Evolutionary conservation across 1,284 basidiomycete genomes (phyloP).

Genomic region (Malassezia vespertilionis): DNA sequence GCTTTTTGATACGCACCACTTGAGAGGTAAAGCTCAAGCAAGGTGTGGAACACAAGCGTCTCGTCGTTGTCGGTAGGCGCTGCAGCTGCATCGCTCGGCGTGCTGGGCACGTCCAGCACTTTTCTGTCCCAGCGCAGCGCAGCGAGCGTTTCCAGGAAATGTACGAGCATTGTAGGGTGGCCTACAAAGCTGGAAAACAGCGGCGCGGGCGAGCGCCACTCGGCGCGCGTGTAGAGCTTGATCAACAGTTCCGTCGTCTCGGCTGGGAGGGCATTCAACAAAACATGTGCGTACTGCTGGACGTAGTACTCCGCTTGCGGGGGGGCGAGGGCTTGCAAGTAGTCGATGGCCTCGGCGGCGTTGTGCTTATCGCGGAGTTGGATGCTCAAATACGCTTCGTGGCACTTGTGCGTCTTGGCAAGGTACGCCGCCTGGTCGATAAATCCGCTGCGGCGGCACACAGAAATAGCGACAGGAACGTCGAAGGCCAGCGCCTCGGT

Average conservation of each 20-base stretch:
- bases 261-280: slow-evolving; percentile 69
- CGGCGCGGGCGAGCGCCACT: slow-evolving; percentile 64
- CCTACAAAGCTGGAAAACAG: slow-evolving; percentile 94
- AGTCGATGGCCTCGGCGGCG: slow-evolving; percentile 67
- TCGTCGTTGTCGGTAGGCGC: background rate
- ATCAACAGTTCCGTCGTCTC: slow-evolving; percentile 83
- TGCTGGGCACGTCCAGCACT: slow-evolving; percentile 45
- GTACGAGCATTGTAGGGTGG: slow-evolving; percentile 68
- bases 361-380: slow-evolving; percentile 85
- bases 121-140: slow-evolving; percentile 67
- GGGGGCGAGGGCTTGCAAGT: slow-evolving; percentile 65
- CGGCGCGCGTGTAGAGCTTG: slow-evolving; percentile 10
- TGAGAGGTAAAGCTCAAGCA: slow-evolving; percentile 82
- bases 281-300: slow-evolving; percentile 47
- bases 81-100: background rate
- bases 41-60: slow-evolving; percentile 54
- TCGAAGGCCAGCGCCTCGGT: slow-evolving; percentile 66
- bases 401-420: slow-evolving; percentile 75
- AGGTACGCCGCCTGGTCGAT: slow-evolving; percentile 89
- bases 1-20: slow-evolving; percentile 45
- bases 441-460: slow-evolving; percentile 90
- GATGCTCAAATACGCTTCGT: slow-evolving; percentile 85
- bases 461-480: slow-evolving; percentile 86
- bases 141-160: slow-evolving; percentile 81
- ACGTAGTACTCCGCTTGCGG: slow-evolving; percentile 52